Base-by-base conservation (phyloP, 768 basidiomycete genomes). In the Symmetrospora coprosmae region DNA sequence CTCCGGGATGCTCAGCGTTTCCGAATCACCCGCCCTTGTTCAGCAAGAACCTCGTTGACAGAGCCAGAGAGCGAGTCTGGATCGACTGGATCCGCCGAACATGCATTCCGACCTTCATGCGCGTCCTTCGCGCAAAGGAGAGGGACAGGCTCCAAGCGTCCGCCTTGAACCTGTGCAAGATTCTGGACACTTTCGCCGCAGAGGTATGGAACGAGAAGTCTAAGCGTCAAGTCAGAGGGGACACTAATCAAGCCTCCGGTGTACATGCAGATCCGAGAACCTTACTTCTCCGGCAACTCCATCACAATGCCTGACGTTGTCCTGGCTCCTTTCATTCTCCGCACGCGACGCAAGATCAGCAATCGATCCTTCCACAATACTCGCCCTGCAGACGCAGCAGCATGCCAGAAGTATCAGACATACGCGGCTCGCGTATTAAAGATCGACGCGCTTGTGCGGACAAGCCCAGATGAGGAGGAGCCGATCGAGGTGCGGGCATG, bases 31-130 rank as follows among this genome's bases (percentile, higher is more conserved):
- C 39, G n/a, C 40, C 25, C n/a, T 17, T 58, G 16, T 58, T 39
- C 41, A 45, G 41, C 43, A 31, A n/a, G 17, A 43, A 58, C 33
- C 55, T 58, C 4, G 40, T 58, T 21, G 55, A 58, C 8, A 43
- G 55, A 33, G 28, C 55, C 7, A 31, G 55, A 28, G 55, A 58
- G 37, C 11, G 55, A 58, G 55, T 47, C 28, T 58, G 55, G 55
- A 37, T 35, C 43, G 55, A 58, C 43, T 58, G 55, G 55, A 27
- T 58, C 8, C 40, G 55, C 28, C 43, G 55, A 34, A 58, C 40
- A 31, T 58, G 55, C 43, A 58, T 58, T 30, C 55, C 55, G 28
- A 43, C 55, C 13, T 58, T 58, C 31, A 58, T 58, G 55, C 19
- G 55, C 9, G 55, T 58, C 6, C 40, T 58, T 11, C 55, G 55